Evolutionary conservation across 805 yeast species (phyloP), one percentile per base, ranked within the genome.

Genomic region (Yamadazyma laniorum): DNA sequence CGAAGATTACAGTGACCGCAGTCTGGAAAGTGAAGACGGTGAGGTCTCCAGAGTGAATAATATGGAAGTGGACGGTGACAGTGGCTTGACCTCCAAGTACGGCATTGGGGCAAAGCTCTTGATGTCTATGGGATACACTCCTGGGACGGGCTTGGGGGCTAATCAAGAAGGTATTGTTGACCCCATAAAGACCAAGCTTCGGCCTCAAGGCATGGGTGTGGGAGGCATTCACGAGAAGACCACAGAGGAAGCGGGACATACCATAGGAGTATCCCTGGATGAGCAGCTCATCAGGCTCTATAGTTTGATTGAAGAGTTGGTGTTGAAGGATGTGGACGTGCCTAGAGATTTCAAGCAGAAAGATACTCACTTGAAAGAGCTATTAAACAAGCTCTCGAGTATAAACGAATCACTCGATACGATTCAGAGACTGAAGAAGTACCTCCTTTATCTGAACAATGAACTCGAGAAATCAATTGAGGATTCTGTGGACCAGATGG

Each of bases 41-140:
- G 18, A n/a, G 5, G 6, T 5, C 17, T 6, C 6, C 9, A 15
- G 15, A 8, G 9, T 6, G 6, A 11, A 28, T 12, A 28, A 28
- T 5, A 25, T 29, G 34, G 27, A 18, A 4, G 23, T 29, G 16
- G 34, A 29, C 14, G 8, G 21, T 6, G 31, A 27, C 28, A 19
- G 21, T 18, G 18, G 21, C 11, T 29, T 36, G 14, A 36, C 40
- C 3, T 23, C 34, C 6, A 25, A 25, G 6, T 89, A 90, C 54
- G 98, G 98, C 5, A 77, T 88, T 26, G 98, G 98, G 25, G 95
- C 95, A 3, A 61, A 72, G 34, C 63, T 91, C 35, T 58, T 91
- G 63, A 70, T 78, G 43, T 75, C 79, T 45, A 90, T 91, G 98
- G 99, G 99, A 0, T 90, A 86, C 59, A 72, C 73, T 6, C 75